phyloP scores from a whole-genome alignment of 805 yeast genomes.

The Metschnikowia drakensbergensis region DNA sequence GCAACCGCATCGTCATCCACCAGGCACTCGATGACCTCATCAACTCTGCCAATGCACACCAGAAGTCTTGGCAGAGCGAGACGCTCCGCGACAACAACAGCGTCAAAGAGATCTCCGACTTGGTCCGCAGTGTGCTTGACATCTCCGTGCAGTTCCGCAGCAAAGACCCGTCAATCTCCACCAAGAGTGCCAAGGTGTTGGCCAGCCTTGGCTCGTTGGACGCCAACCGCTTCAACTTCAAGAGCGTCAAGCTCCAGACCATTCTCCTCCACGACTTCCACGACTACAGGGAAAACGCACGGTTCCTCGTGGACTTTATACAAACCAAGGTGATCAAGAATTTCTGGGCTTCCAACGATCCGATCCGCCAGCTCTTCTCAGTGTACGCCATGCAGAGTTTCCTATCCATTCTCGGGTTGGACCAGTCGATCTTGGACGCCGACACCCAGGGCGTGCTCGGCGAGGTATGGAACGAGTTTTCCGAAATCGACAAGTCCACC shows the following conservation, averaged over 20 bases:
- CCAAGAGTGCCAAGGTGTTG: conserved; percentile 62
- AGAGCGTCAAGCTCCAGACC: conserved; percentile 38
- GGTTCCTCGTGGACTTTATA: conserved; percentile 61
- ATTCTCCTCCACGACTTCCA: conserved; percentile 61
- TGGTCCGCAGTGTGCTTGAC: conserved; percentile 52
- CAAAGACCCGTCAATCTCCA: conserved; percentile 46
- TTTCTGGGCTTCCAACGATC: conserved; percentile 88
- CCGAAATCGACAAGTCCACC: conserved; percentile 65
- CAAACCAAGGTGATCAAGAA: conserved; percentile 72
- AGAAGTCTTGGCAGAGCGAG: conserved; percentile 45
- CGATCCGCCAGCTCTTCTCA: conserved; percentile 73
- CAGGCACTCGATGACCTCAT: conserved; percentile 67
- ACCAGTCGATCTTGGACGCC: conserved; percentile 20
- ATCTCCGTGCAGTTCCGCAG: conserved; percentile 54
- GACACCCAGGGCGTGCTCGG: conserved; percentile 18
- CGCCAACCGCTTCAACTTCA: conserved; percentile 49
- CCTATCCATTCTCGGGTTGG: conserved; percentile 57
- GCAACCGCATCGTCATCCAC: conserved; percentile 65
- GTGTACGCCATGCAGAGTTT: conserved; percentile 90
- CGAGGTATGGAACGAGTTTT: conserved; percentile 57
- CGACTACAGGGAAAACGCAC: conserved; percentile 56
- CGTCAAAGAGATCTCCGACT: conserved; percentile 34
- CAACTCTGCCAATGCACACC: conserved; percentile 49
- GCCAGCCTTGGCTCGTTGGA: conserved; percentile 78
- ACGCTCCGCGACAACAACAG: conserved; percentile 31